A percentile compares a stretch with the other conserved stretches of the same genome.
Evolutionary conservation across 106 monocot genomes (phyloP).

Genomic region (Cymbidium sinense): DNA sequence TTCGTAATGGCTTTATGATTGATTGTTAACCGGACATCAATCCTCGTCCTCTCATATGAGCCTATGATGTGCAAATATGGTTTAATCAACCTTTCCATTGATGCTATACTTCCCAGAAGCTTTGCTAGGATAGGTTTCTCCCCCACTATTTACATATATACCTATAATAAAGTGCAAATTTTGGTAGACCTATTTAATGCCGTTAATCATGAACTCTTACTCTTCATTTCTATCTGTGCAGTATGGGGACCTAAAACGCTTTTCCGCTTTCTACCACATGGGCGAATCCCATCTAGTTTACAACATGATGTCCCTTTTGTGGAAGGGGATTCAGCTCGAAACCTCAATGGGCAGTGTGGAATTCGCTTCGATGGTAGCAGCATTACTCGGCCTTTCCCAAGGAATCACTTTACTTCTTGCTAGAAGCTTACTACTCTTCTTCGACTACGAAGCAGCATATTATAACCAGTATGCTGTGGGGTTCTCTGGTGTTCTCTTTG

Average conservation of each 20-base stretch:
- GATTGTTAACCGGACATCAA: background rate
- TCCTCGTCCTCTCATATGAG: background rate
- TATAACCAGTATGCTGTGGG: constrained; percentile 68
- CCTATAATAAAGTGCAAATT: background rate
- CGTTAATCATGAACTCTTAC: background rate
- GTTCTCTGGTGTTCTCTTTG: constrained; percentile 94
- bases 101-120: no score
- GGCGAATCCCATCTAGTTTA: constrained; percentile 83
- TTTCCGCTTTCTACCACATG: constrained; percentile 86
- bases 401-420: constrained; percentile 75
- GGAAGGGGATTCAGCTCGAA: constrained; percentile 95
- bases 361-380: constrained; percentile 74
- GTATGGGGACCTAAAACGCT: constrained; percentile 77
- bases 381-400: constrained; percentile 75
- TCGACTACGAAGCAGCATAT: constrained; percentile 57
- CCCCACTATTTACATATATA: no score
- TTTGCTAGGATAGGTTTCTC: no score
- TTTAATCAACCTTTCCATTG: background rate
- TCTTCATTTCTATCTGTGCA: constrained; percentile 23
- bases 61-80: background rate
- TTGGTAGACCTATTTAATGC: background rate
- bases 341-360: constrained; percentile 73
- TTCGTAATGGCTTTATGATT: background rate
- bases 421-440: constrained; percentile 52
- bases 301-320: constrained; percentile 97